Evolutionary conservation across 148 eudicot genomes (phyloP).

Genomic region (Oxyria digyna): DNA sequence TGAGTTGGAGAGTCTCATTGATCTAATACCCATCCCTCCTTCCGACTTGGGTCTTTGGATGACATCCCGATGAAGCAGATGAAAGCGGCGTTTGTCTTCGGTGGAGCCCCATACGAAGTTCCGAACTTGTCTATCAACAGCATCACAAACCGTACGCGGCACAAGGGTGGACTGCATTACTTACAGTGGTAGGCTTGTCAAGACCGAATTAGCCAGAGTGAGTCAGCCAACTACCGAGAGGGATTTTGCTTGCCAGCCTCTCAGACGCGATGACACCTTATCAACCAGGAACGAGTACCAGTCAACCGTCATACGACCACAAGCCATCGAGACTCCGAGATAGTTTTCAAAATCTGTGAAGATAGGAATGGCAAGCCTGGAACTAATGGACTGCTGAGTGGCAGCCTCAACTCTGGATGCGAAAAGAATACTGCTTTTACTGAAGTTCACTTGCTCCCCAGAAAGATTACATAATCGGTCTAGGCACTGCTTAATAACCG

Average conservation of each 20-base stretch:
- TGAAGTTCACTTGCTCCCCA: neutral
- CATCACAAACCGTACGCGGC: neutral
- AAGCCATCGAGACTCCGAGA: neutral
- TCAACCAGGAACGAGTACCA: neutral
- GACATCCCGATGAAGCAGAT: neutral
- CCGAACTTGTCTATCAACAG: neutral
- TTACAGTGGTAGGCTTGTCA: neutral
- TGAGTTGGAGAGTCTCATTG: neutral
- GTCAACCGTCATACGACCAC: neutral
- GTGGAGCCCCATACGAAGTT: neutral
- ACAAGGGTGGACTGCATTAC: neutral
- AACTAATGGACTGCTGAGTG: no score
- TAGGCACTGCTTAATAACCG: neutral
- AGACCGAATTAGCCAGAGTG: neutral
- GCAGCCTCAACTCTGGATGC: neutral
- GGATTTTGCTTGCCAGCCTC: neutral
- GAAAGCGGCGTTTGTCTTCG: neutral
- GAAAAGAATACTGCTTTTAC: neutral
- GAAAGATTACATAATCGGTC: neutral
- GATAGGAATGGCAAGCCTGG: neutral
- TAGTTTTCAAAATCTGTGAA: neutral
- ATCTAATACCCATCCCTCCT: neutral
- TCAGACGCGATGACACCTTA: neutral
- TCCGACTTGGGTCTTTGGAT: neutral
- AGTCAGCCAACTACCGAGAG: neutral